These are phyloP conservation scores for Paecilomyces variotii DNA, from an alignment of 2,329 filamentous ascomycete species.

Conservation along the genomic window DNA sequence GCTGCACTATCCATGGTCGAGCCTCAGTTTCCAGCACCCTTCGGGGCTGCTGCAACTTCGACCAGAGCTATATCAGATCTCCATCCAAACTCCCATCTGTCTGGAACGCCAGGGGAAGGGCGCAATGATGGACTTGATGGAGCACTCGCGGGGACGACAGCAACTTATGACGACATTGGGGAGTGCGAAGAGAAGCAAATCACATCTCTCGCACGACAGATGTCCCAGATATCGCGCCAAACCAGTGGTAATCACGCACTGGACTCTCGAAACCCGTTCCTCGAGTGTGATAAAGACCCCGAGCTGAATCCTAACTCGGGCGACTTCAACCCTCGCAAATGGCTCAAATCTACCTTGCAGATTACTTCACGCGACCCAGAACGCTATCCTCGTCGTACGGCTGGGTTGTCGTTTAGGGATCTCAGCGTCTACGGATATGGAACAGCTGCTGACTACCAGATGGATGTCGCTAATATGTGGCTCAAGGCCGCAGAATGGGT, in stretches of 20 bases:
- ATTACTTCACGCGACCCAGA: slow-evolving; percentile 46
- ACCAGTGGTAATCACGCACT: not conserved
- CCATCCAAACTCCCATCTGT: not conserved
- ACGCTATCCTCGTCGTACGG: slow-evolving; percentile 46
- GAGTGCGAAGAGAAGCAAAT: not conserved
- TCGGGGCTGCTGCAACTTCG: not conserved
- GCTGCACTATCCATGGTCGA: not conserved
- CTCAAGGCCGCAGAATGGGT: slow-evolving; percentile 25
- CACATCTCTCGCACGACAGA: not conserved
- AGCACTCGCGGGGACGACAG: not conserved
- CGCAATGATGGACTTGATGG: not conserved
- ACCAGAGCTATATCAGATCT: not conserved
- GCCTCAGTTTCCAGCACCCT: not conserved
- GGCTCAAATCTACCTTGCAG: slow-evolving; percentile 54
- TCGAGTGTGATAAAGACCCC: slow-evolving; percentile 2
- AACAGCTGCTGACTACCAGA: slow-evolving; percentile 62
- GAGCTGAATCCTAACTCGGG: slow-evolving; percentile 44
- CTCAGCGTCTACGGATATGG: slow-evolving; percentile 63
- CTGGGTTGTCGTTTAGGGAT: slow-evolving; percentile 59
- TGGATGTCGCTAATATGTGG: slow-evolving; percentile 32
- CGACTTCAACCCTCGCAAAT: slow-evolving; percentile 49
- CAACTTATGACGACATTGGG: not conserved
- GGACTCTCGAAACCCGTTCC: not conserved
- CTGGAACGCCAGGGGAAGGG: not conserved
- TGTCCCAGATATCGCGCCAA: not conserved